Base-by-base conservation (phyloP, 345 rosid genomes). In the Camelina hispida region DNA sequence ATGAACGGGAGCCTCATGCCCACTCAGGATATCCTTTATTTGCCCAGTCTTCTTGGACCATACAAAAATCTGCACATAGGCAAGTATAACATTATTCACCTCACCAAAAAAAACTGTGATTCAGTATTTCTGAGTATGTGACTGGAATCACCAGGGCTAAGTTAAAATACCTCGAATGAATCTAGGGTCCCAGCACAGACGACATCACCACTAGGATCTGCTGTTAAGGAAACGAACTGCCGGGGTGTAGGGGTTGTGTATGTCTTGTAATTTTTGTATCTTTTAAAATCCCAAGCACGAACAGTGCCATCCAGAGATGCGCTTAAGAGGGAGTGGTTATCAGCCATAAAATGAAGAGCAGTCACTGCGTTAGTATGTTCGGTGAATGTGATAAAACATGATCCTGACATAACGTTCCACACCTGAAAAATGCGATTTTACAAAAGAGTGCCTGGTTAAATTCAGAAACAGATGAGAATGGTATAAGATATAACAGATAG, bases 1-100 rank as follows among this genome's bases (percentile, higher is more conserved):
- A 71, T 92, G 97, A 79, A 95, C 99, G 0, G 99, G 99, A 72
- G 98, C 98, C 85, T 89, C 99, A 83, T 95, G 99, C 74, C 96
- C 97, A 40, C 92, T 90, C 43, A 95, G 89, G 73, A 90, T 81
- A 81, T 95, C 99, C 86, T 92, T 85, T 68, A 95, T 85, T 52
- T 93, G 92, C 69, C 96, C 94, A 0, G 96, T 95, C 88, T 92
- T 95, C 98, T 92, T 92, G n/a, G 99, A 95, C 98, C 99, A 92
- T 68, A 95, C 97, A 78, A 92, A 92, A 73, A 93, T 89, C 98
- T 93, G 76, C 38, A 80, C 62, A 75, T 17, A 23, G 43, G n/a
- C 63, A 22, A 61, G 23, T 22, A 66, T 74, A 40, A 59, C 66
- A 62, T 66, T 28, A 66, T 32, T 42, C 58, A 72, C 50, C 16